Conservation (phyloP, 495 filamentous ascomycete genomes). For the Talaromyces nanjingensis region DNA sequence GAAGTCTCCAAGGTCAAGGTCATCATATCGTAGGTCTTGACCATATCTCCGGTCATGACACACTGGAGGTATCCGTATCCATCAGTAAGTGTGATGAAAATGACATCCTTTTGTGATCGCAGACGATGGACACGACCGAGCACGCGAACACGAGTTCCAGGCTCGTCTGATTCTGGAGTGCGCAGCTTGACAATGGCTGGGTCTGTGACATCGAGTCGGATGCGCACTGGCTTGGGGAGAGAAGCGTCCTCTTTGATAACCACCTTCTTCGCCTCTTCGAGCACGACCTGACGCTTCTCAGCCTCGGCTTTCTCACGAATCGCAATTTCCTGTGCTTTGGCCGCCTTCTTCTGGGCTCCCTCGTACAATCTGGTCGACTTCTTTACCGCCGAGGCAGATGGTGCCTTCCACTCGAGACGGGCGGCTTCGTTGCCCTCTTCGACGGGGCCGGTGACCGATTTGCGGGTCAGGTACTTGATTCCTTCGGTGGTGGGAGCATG, state of each 20-base stretch:
- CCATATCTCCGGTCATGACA: constrained; percentile 73
- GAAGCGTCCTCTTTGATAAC: constrained; percentile 71
- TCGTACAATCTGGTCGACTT: constrained; percentile 69
- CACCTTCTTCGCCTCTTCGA: constrained; percentile 87
- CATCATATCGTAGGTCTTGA: constrained; percentile 87
- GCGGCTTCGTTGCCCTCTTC: constrained; percentile 41
- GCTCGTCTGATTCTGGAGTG: constrained; percentile 36
- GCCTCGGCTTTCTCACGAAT: constrained; percentile 67
- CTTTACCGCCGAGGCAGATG: constrained; percentile 76
- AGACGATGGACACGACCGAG: constrained; percentile 81
- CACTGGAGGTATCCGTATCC: constrained; percentile 90
- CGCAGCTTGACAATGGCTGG: constrained; percentile 55
- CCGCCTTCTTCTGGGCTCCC: constrained; percentile 68
- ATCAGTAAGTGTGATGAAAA: constrained; percentile 82
- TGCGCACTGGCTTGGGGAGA: constrained; percentile 71
- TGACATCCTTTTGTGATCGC: constrained; percentile 75
- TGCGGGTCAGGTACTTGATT: constrained; percentile 59
- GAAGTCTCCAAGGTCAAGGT: constrained; percentile 86
- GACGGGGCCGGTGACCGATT: constrained; percentile 46
- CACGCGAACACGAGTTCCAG: constrained; percentile 74
- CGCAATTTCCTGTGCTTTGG: constrained; percentile 60
- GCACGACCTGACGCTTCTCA: constrained; percentile 53
- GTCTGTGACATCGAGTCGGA: constrained; percentile 63
- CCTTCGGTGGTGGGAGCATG: constrained; percentile 50
- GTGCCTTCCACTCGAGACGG: constrained; percentile 66